Conservation (phyloP, 2,329 filamentous ascomycete species). For the Penicillium sp. region DNA sequence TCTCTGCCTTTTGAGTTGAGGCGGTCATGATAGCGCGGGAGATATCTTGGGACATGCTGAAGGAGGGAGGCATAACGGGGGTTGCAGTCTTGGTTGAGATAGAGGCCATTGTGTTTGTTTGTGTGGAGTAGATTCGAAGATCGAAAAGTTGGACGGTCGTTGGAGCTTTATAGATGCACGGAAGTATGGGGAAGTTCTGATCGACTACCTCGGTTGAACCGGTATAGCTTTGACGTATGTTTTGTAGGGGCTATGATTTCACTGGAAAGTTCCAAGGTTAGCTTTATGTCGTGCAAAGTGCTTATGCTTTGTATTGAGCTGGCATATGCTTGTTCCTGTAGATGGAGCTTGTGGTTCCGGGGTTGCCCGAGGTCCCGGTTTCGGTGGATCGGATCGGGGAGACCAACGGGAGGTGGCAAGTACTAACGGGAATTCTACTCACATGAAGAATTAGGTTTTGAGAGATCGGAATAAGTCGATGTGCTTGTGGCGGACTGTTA, state of each 20-base stretch:
- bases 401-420: constrained; percentile 15
- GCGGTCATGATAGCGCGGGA: constrained; percentile 41
- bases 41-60: constrained; percentile 39
- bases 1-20: constrained; percentile 33
- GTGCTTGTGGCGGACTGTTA: background rate
- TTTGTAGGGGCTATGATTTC: background rate
- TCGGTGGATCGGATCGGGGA: constrained; percentile 17
- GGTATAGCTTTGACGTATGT: background rate
- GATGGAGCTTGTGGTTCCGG: constrained; percentile 13
- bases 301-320: constrained; percentile 7
- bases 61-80: constrained; percentile 18
- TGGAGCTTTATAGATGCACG: background rate
- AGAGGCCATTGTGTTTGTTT: constrained; percentile 9
- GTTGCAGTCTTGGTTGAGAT: constrained; percentile 23
- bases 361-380: constrained; percentile 14
- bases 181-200: background rate
- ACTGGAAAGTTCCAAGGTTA: background rate
- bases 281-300: constrained; percentile 1
- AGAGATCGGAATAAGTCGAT: background rate
- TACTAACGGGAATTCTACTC: constrained; percentile 5
- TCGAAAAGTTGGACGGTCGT: background rate
- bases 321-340: constrained; percentile 6
- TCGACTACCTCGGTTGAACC: constrained; percentile 9
- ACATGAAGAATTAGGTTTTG: constrained; percentile 3
- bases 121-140: background rate